phyloP scores from a whole-genome alignment of 208 protist genomes.

The Plasmodiophora brassicae region DNA sequence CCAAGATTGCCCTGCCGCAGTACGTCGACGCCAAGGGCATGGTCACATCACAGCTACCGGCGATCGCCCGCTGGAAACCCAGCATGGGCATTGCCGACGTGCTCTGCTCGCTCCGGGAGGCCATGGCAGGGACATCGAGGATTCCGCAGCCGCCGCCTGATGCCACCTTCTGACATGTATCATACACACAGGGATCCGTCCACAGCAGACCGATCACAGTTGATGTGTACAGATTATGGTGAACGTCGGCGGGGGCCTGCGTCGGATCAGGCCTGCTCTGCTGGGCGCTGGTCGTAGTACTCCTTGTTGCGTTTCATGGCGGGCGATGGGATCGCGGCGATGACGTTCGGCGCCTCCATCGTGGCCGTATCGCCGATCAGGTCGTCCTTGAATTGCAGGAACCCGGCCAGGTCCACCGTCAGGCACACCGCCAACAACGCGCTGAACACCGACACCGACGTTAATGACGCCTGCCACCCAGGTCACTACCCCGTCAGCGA shows the following conservation, averaged over 20 bases:
- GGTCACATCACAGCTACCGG: not conserved
- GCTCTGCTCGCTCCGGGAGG: constrained; percentile 2
- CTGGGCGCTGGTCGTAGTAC: not conserved
- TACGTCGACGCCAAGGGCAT: not conserved
- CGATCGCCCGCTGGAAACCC: not conserved
- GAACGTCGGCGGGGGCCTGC: too few relatives aligned
- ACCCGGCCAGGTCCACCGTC: not conserved
- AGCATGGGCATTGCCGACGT: not conserved
- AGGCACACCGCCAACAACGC: not conserved
- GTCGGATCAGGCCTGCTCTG: not conserved
- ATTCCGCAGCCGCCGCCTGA: too few relatives aligned
- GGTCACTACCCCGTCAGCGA: not conserved
- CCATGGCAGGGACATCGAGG: too few relatives aligned
- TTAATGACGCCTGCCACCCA: not conserved
- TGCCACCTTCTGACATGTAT: too few relatives aligned
- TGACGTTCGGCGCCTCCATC: constrained; percentile 6
- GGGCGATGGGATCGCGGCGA: not conserved
- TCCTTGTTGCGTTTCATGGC: not conserved
- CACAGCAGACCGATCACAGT: too few relatives aligned
- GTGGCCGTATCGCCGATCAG: not conserved
- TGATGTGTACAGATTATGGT: too few relatives aligned
- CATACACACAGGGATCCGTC: too few relatives aligned
- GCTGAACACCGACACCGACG: constrained; percentile 9
- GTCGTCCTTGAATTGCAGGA: constrained; percentile 28
- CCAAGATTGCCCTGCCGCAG: not conserved